A percentile compares a stretch with the other conserved stretches of the same genome.
phyloP scores from a whole-genome alignment of 2,329 filamentous ascomycete genomes.

The Fragosphaeria purpurea region DNA sequence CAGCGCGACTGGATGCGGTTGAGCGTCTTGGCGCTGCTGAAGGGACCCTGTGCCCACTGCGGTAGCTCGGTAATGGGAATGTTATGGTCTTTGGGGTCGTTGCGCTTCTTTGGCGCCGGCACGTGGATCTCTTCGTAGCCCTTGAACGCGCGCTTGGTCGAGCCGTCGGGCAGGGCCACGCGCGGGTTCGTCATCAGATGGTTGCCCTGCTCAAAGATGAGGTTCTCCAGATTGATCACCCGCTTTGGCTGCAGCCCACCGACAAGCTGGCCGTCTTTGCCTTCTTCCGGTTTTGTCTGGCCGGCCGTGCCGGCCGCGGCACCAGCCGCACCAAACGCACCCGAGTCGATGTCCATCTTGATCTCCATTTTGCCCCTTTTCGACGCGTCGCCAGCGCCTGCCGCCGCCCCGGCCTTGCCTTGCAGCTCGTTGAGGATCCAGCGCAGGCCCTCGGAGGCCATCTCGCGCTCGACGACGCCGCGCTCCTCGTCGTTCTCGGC shows the following conservation, averaged over 20 bases:
- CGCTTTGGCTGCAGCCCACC: conserved; percentile 80
- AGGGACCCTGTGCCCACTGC: conserved; percentile 81
- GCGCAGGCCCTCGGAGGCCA: conserved; percentile 78
- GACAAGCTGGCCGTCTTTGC: conserved; percentile 54
- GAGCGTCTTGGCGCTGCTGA: conserved; percentile 74
- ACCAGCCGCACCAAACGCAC: conserved; percentile 45
- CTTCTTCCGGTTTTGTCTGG: conserved; percentile 39
- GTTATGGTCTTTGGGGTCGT: conserved; percentile 67
- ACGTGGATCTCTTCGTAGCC: conserved; percentile 98
- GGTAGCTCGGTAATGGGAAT: conserved; percentile 83
- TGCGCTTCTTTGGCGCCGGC: conserved; percentile 79
- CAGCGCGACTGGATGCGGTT: conserved; percentile 96
- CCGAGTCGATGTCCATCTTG: conserved; percentile 87
- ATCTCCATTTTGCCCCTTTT: conserved; percentile 67
- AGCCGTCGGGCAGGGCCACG: conserved; percentile 85
- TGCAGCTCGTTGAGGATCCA: conserved; percentile 81
- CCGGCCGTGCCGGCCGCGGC: conserved; percentile 13
- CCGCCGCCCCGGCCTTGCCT: conserved; percentile 47
- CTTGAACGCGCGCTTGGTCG: conserved; percentile 91
- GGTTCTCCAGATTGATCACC: conserved; percentile 86
- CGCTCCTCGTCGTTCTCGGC: conserved; percentile 72
- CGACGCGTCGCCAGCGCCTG: conserved; percentile 31
- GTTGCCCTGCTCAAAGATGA: conserved; percentile 95
- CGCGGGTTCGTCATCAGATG: conserved; percentile 99
- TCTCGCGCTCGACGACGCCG: conserved; percentile 74